phyloP scores from a whole-genome alignment of 805 yeast genomes.

The Sugiyamaella floridensis region DNA sequence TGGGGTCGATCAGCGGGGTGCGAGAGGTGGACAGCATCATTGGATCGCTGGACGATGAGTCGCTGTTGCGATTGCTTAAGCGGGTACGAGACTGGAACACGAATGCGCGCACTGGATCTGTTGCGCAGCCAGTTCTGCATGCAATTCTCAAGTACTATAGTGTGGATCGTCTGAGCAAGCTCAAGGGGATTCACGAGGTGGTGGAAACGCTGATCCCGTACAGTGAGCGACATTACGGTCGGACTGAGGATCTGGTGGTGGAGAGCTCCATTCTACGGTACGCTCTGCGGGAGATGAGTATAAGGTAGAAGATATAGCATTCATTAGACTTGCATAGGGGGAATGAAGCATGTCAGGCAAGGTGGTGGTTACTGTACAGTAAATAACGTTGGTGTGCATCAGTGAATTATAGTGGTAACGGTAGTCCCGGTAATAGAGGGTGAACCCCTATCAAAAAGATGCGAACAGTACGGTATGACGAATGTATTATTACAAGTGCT shows the following conservation, averaged over 20 bases:
- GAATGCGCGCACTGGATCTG: constrained; percentile 68
- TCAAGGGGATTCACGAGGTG: constrained; percentile 59
- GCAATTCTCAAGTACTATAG: constrained; percentile 53
- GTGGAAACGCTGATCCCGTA: constrained; percentile 81
- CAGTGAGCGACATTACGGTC: constrained; percentile 71
- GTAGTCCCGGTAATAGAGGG: too few relatives aligned
- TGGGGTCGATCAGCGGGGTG: constrained; percentile 45
- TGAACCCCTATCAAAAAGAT: too few relatives aligned
- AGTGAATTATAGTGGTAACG: too few relatives aligned
- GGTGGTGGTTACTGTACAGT: too few relatives aligned
- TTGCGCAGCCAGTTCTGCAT: constrained; percentile 71
- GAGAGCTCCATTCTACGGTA: constrained; percentile 82
- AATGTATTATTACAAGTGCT: too few relatives aligned
- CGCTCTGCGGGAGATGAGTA: constrained; percentile 60
- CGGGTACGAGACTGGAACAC: constrained; percentile 94
- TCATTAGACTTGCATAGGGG: too few relatives aligned
- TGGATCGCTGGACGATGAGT: constrained; percentile 49
- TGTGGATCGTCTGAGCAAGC: constrained; percentile 50
- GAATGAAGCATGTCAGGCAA: too few relatives aligned
- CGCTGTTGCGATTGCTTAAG: constrained; percentile 53
- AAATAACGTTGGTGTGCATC: too few relatives aligned
- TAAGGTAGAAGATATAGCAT: background rate
- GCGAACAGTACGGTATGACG: too few relatives aligned
- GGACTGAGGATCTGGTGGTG: constrained; percentile 76
- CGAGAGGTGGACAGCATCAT: constrained; percentile 59